Conservation (phyloP, 2,329 filamentous ascomycete genomes). For the Epichloe amarillans region DNA sequence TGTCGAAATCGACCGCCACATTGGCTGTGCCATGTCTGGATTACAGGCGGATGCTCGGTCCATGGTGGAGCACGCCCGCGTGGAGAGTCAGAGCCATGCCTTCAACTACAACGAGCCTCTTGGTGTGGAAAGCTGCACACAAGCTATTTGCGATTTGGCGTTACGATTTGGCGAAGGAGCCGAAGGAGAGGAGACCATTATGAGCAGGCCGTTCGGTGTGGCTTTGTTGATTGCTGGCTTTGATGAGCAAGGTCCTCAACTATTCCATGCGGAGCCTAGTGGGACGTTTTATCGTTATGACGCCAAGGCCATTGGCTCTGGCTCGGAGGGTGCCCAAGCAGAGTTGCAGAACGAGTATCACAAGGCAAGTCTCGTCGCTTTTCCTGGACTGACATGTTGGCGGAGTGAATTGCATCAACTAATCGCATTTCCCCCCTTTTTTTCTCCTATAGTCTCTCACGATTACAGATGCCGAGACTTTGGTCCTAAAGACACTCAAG, state of each 20-base stretch:
- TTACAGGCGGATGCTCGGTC: constrained; percentile 94
- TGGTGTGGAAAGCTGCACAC: constrained; percentile 92
- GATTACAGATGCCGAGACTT: constrained; percentile 80
- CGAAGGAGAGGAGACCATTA: constrained; percentile 96
- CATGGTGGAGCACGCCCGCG: constrained; percentile 96
- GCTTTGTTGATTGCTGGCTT: constrained; percentile 92
- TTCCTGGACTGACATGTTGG: neutral
- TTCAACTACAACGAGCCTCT: constrained; percentile 98
- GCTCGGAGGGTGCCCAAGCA: constrained; percentile 92
- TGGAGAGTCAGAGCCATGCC: constrained; percentile 91
- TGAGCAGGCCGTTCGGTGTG: constrained; percentile 94
- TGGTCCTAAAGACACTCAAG: constrained; percentile 95
- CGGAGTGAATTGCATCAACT: neutral
- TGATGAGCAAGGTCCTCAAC: constrained; percentile 89
- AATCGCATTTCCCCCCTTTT: neutral
- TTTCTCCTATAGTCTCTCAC: constrained; percentile 57
- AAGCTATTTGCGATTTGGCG: constrained; percentile 95
- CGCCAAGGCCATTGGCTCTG: constrained; percentile 95
- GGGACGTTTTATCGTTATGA: constrained; percentile 99
- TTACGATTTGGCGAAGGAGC: constrained; percentile 94
- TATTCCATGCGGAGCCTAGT: constrained; percentile 96
- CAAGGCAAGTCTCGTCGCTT: constrained; percentile 40
- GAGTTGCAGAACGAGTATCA: constrained; percentile 98
- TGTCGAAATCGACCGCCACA: constrained; percentile 97
- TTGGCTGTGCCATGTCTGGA: constrained; percentile 96